phyloP scores from a whole-genome alignment of 306 rosid genomes.

The Alnus glutinosa region DNA sequence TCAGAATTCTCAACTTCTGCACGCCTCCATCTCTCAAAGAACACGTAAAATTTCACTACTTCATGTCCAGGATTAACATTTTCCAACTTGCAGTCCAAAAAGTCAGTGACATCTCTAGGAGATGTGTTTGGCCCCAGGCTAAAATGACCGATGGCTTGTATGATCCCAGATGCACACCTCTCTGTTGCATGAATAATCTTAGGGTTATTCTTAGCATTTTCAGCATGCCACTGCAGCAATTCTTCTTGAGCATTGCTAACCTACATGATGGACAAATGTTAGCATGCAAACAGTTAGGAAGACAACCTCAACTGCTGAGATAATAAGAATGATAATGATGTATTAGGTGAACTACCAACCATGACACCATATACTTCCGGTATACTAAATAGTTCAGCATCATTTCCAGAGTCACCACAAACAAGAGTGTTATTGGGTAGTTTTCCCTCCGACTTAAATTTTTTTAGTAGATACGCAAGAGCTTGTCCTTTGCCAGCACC shows the following conservation, averaged over 20 bases:
- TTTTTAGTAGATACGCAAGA: conserved; percentile 86
- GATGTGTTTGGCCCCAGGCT: conserved; percentile 66
- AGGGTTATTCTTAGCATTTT: conserved; percentile 77
- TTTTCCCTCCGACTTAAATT: conserved; percentile 69
- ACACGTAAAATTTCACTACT: conserved; percentile 58
- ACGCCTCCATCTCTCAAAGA: conserved; percentile 82
- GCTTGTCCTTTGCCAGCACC: conserved; percentile 99
- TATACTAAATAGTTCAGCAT: conserved; percentile 92
- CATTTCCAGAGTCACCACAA: conserved; percentile 98
- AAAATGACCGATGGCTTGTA: conserved; percentile 91
- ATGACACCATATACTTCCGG: conserved; percentile 91
- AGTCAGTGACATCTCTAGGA: conserved; percentile 71
- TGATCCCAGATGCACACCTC: conserved; percentile 95
- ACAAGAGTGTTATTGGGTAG: conserved; percentile 78
- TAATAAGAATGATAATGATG: conserved; percentile 15
- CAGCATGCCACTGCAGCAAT: conserved; percentile 83
- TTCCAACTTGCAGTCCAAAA: conserved; percentile 29
- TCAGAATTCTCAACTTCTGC: conserved; percentile 74
- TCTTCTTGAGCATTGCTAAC: conserved; percentile 99
- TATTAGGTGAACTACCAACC: conserved; percentile 58
- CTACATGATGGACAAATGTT: conserved; percentile 42
- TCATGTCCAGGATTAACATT: conserved; percentile 47
- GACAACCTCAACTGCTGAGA: conserved; percentile 17
- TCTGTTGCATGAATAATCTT: conserved; percentile 88
- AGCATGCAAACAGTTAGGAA: conserved; percentile 16